Percentiles rank a stretch among this genome's conserved stretches.
These are phyloP conservation scores for Pichia insulana DNA, from an alignment of 805 yeast genomes.

Conservation along the genomic window DNA sequence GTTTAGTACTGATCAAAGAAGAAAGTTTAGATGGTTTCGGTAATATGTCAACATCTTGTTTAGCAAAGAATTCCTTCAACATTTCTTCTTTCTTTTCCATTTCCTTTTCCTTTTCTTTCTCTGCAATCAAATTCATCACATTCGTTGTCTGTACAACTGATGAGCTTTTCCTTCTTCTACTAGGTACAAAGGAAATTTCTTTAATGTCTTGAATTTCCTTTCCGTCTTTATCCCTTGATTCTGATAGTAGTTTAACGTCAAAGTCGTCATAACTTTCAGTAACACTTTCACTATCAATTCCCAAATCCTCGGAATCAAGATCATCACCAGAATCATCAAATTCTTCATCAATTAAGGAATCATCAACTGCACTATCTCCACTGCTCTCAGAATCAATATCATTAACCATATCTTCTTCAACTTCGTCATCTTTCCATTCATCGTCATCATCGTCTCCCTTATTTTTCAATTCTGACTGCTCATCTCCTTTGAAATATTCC, in stretches of 20 bases:
- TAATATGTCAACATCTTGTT: not conserved
- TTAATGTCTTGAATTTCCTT: not conserved
- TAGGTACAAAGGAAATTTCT: not conserved
- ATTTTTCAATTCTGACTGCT: not conserved
- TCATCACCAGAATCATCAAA: not conserved
- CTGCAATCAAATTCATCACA: not conserved
- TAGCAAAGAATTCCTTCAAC: not conserved
- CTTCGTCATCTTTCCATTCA: too few species aligned
- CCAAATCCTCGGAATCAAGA: not conserved
- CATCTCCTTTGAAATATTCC: not conserved
- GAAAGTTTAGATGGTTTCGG: slow-evolving; percentile 26
- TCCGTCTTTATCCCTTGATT: too few species aligned
- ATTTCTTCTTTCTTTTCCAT: too few species aligned
- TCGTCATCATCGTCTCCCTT: too few species aligned
- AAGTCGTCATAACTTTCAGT: not conserved
- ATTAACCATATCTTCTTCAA: too few species aligned
- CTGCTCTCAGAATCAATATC: too few species aligned
- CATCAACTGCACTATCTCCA: not conserved
- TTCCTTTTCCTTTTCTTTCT: too few species aligned
- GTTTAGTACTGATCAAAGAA: slow-evolving; percentile 34
- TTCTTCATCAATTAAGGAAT: not conserved
- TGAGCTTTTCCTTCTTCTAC: not conserved
- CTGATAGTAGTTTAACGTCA: not conserved
- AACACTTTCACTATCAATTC: not conserved
- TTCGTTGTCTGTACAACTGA: not conserved